Base-by-base conservation (phyloP, 257 asterid genomes). In the Solanum etuberosum region DNA sequence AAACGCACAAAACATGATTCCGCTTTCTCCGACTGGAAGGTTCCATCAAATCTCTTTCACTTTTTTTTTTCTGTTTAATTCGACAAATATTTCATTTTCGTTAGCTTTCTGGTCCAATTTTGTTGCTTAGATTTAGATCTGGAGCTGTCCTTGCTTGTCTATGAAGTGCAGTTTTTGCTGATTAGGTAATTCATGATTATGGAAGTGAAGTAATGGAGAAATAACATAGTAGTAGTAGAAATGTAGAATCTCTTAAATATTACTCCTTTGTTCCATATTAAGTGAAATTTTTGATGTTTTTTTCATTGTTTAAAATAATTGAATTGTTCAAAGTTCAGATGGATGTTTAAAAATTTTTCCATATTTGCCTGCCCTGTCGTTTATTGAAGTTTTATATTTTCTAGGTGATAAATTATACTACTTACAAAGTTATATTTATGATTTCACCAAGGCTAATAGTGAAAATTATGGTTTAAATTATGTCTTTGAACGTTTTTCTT, bases 11-110 rank as follows among this genome's bases (percentile, higher is more conserved):
- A 93, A 78, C 99, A 97, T 14, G 99, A 95, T 84, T 91, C 97
- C 48, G 92, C 93, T 89, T 96, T 97, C 95, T 94, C 98, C 84
- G 88, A 86, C 0, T 97, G 99, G 99, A 95, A 97, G 98, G 99
- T 92, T n/a, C 31, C 14, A 27, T 86, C 11, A 46, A 46, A 7
- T 15, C 15, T 46, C 11, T 46, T 15, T 87, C 80, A 59, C 87
- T 27, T 46, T 11, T 48, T 8, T 20, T 48, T n/a, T 51, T 4
- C 59, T 21, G 27, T 57, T 21, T 20, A 61, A 61, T 61, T 61
- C 70, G 31, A n/a, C 70, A 61, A 61, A 10, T n/a, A 61, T 61
- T 61, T 61, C 70, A n/a, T 61, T 61, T 61, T 61, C 70, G 32
- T 48, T 48, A 48, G 59, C 21, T 15, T 48, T 15, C 48, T 42